phyloP scores from a whole-genome alignment of 2,329 filamentous ascomycete genomes.

The Rhynchosporium secalis region DNA sequence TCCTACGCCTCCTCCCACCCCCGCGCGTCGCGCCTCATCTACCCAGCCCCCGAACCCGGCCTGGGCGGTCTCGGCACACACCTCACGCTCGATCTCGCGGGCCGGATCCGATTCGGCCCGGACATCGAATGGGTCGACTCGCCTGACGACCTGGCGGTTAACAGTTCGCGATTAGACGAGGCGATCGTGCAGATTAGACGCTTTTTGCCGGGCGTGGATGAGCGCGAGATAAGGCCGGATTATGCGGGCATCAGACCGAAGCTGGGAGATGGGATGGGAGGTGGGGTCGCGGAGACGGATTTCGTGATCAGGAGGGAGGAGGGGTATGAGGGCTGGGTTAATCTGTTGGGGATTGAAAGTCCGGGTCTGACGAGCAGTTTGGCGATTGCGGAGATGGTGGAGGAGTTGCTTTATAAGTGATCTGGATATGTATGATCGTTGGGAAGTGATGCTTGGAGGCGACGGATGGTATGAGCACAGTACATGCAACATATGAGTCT shows the following conservation, averaged over 20 bases:
- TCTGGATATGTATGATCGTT: no score
- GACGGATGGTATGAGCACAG: no score
- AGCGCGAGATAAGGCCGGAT: constrained; percentile 67
- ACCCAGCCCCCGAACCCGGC: constrained; percentile 82
- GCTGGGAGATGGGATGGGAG: constrained; percentile 62
- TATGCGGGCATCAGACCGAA: constrained; percentile 94
- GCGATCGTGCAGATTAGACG: constrained; percentile 73
- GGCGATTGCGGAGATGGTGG: constrained; percentile 82
- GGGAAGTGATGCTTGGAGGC: background rate
- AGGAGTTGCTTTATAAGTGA: constrained; percentile 35
- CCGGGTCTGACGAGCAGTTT: constrained; percentile 85
- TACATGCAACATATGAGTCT: no score
- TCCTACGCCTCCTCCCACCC: constrained; percentile 70
- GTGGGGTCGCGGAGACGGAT: constrained; percentile 73
- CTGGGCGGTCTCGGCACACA: constrained; percentile 88
- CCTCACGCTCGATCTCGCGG: constrained; percentile 83
- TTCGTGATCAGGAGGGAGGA: constrained; percentile 79
- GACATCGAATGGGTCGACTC: constrained; percentile 90
- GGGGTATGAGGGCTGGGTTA: constrained; percentile 80
- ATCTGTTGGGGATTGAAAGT: constrained; percentile 89
- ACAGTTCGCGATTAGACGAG: constrained; percentile 58
- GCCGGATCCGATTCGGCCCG: constrained; percentile 85
- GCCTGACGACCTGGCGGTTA: constrained; percentile 69
- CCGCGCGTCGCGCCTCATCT: constrained; percentile 72
- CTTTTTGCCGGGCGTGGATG: constrained; percentile 76